phyloP scores from a whole-genome alignment of 805 yeast genomes.

The Wickerhamiella lipophila region DNA sequence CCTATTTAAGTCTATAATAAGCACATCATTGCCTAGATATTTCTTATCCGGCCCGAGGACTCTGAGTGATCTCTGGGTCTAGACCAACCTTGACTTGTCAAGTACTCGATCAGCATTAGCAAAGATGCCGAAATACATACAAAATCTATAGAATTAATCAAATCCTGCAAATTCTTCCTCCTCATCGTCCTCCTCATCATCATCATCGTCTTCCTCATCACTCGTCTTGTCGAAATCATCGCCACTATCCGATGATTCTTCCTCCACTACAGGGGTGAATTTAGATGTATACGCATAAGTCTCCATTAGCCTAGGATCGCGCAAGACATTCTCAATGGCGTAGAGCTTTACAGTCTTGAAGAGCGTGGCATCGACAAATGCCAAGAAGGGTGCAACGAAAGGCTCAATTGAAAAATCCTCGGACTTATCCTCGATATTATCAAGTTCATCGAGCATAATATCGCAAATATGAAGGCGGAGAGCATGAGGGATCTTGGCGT shows the following conservation, averaged over 20 bases:
- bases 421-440: constrained; percentile 38
- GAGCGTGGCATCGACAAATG: constrained; percentile 35
- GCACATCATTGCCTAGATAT: too few species aligned
- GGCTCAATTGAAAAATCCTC: constrained; percentile 40
- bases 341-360: constrained; percentile 54
- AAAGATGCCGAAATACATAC: neutral
- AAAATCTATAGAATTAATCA: constrained; percentile 15
- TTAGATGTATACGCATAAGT: constrained; percentile 42
- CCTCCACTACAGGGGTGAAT: constrained; percentile 14
- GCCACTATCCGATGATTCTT: constrained; percentile 17
- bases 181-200: constrained; percentile 16
- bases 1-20: too few species aligned
- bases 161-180: constrained; percentile 20
- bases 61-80: too few species aligned
- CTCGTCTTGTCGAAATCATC: constrained; percentile 17
- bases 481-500: constrained; percentile 51
- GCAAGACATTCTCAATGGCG: constrained; percentile 51
- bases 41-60: too few species aligned
- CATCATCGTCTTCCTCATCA: constrained; percentile 27
- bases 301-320: constrained; percentile 43
- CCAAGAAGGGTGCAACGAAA: constrained; percentile 49
- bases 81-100: too few species aligned
- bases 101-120: too few species aligned
- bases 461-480: constrained; percentile 78
- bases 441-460: constrained; percentile 73